Base-by-base conservation (phyloP, 116 monocot species). In the Iris pallida region DNA sequence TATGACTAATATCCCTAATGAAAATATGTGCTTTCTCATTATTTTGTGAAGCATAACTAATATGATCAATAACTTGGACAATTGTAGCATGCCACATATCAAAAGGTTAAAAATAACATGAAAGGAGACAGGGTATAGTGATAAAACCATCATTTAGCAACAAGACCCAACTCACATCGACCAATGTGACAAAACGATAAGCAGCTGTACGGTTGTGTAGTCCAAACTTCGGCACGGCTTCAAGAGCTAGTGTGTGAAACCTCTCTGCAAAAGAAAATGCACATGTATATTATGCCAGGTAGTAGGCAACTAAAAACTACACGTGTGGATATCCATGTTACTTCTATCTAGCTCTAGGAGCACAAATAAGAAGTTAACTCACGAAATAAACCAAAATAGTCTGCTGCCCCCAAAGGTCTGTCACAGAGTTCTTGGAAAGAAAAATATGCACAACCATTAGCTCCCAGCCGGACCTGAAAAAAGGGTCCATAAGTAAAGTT, bases 381-480 rank as follows among this genome's bases (percentile, higher is more conserved):
- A 97, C 97, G 89, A 70, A 92, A 97, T 14, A 97, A 76, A 41
- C 97, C 97, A 55, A 97, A 85, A 40, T 97, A 97, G 57, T 97
- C 97, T 8, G 97, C 97, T 70, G 92, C 97, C 57, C 97, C 96
- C 64, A 97, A 73, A 63, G 97, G 97, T 65, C 65, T 78, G 65
- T 97, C 97, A 73, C 97, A 97, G 53, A 97, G 81, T 55, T 92
- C 90, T 78, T 90, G 90, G 67, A 97, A 97, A 59, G 71, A 68
- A 53, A 97, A 97, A 76, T 92, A 97, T 59, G 97, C 97, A 76
- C 89, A 89, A 69, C 97, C 97, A 85, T 79, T 83, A 70, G 81
- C 78, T 68, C 89, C 90, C 1, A 97, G 47, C 13, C 90, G 87
- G 11, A 97, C 81, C 92, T 97, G 71, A 58, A 60, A 52, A 66